Percentiles rank a stretch among this genome's conserved stretches.
These are phyloP conservation scores for Trametes meyenii DNA, from an alignment of 768 basidiomycete species.

Conservation along the genomic window DNA sequence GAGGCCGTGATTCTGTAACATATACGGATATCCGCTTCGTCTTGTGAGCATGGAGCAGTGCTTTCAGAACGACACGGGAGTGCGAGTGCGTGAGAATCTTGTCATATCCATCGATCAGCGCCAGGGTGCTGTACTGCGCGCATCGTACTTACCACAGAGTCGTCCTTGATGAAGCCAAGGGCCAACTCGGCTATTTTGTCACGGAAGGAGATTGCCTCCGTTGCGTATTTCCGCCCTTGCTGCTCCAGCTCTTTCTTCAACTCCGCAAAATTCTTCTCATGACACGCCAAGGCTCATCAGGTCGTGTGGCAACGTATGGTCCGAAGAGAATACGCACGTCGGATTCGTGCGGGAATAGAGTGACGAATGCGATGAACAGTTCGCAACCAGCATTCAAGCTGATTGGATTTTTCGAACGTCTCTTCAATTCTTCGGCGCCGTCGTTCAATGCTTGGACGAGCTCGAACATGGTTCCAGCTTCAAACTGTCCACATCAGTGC, in stretches of 20 bases:
- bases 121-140: constrained; percentile 20
- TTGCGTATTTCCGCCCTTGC: constrained; percentile 78
- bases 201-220: constrained; percentile 82
- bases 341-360: constrained; percentile 79
- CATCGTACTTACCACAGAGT: constrained; percentile 66
- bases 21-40: constrained; percentile 96
- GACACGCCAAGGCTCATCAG: constrained; percentile 11
- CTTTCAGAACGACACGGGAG: constrained; percentile 93
- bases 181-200: constrained; percentile 86
- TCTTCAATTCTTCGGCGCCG: constrained; percentile 65
- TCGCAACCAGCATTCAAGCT: constrained; percentile 88
- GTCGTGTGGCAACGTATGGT: neutral
- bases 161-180: constrained; percentile 94
- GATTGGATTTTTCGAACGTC: constrained; percentile 73
- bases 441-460: constrained; percentile 82
- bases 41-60: constrained; percentile 86
- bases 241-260: constrained; percentile 82
- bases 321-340: constrained; percentile 52
- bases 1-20: constrained; percentile 94
- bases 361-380: constrained; percentile 89
- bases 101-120: constrained; percentile 21
- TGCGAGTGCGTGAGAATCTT: constrained; percentile 97
- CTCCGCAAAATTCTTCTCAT: constrained; percentile 72
- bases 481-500: constrained; percentile 2
- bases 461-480: constrained; percentile 93